phyloP scores from a whole-genome alignment of 2,329 filamentous ascomycete genomes.

The Onygenales sp. region DNA sequence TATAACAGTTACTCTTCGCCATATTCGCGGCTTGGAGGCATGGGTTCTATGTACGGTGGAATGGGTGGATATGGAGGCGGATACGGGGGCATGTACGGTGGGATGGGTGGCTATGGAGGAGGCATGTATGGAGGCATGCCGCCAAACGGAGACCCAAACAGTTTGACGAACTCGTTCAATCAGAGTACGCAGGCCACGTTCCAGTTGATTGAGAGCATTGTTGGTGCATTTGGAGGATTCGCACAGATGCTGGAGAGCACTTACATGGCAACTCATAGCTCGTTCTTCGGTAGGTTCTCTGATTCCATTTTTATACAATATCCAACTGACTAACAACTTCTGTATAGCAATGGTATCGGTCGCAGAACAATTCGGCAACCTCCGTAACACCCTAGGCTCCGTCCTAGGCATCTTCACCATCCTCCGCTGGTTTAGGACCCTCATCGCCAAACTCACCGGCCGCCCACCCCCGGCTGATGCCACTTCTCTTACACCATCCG shows the following conservation, averaged over 20 bases:
- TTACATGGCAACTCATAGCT: constrained; percentile 98
- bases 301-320: constrained; percentile 1
- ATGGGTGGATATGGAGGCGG: constrained; percentile 28
- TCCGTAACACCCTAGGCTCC: constrained; percentile 86
- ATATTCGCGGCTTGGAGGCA: constrained; percentile 43
- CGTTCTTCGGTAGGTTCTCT: constrained; percentile 77
- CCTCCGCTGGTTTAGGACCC: constrained; percentile 86
- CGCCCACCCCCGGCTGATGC: constrained; percentile 82
- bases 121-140: constrained; percentile 39
- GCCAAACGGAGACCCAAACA: constrained; percentile 58
- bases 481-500: constrained; percentile 75
- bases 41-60: constrained; percentile 30
- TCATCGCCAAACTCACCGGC: constrained; percentile 86
- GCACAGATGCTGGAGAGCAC: constrained; percentile 99
- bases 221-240: constrained; percentile 92
- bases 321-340: constrained; percentile 9
- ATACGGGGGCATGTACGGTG: constrained; percentile 36
- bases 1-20: constrained; percentile 47
- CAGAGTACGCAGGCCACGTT: constrained; percentile 95
- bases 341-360: constrained; percentile 86
- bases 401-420: constrained; percentile 92
- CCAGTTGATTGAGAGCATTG: constrained; percentile 95
- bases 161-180: constrained; percentile 87
- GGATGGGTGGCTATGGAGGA: constrained; percentile 36
- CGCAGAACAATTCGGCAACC: constrained; percentile 89